Base-by-base conservation (phyloP, 2,329 filamentous ascomycete genomes). In the Pezicula neosporulosa region DNA sequence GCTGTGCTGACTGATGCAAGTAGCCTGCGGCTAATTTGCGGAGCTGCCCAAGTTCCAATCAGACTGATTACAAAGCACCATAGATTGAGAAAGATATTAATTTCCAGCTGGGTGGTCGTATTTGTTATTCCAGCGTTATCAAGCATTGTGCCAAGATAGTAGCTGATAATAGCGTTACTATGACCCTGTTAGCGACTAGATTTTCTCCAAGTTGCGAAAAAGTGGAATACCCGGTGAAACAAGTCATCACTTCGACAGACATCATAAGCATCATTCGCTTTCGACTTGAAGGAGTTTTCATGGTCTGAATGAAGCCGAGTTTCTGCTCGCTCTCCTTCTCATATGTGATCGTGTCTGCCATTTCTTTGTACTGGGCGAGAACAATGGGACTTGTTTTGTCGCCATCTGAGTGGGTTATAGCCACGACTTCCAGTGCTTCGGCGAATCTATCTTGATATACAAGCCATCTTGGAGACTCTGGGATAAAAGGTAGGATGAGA, bases 291-390 rank as follows among this genome's bases (percentile, higher is more conserved):
- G 37, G 37, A 1, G 37, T 39, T 15, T 39, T 39, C 41, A 70
- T 54, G 27, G 72, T 68, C 52, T 74, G 64, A 24, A 62, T 60
- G 2, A 66, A 60, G 19, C 63, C 68, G 61, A 73, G 61, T 5
- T 60, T 68, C 15, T 65, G 60, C 6, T 66, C 68, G 44, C 65
- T 63, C 46, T 72, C 69, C 57, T 72, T 75, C 54, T 76, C 74
- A 65, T 66, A 75, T 44, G 68, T 66, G 10, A 75, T 60, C 2
- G n/a, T 18, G 16, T 39, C 37, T 19, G 16, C 19, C 3, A 39
- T 39, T 39, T 39, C n/a, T 15, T 39, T 39, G 6, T 4, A 39
- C 37, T 39, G 37, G 8, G 19, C 37, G 9, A 39, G 37, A n/a
- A 39, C 37, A n/a, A 18, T 39, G 2, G n/a, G 37, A 7, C 19